phyloP scores from a whole-genome alignment of 192 early-diverging fungal species.

The Allomyces javanicus region DNA sequence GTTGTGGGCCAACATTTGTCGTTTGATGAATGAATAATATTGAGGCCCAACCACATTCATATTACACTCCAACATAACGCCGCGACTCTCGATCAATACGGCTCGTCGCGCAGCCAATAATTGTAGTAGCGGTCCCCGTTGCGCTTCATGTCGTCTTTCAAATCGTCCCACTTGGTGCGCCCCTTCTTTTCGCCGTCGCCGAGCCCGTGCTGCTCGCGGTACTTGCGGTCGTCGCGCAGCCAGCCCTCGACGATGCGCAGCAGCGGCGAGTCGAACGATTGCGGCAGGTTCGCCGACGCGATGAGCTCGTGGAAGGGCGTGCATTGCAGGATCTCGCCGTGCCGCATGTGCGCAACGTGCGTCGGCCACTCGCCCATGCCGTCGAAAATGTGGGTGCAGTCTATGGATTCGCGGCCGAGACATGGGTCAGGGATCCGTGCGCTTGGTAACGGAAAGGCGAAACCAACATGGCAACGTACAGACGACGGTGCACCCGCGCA shows the following conservation, averaged over 20 bases:
- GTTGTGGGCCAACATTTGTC: not conserved
- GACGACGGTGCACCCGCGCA: slow-evolving; percentile 39
- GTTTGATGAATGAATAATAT: not conserved
- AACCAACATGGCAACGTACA: not conserved
- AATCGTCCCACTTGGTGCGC: slow-evolving; percentile 21
- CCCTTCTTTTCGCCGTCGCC: slow-evolving; percentile 7
- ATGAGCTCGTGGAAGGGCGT: not conserved
- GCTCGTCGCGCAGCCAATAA: slow-evolving; percentile 12
- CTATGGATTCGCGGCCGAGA: slow-evolving; percentile 9
- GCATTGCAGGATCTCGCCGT: slow-evolving; percentile 26
- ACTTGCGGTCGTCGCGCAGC: slow-evolving; percentile 37
- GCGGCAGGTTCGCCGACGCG: not conserved
- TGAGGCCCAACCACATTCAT: too few species aligned
- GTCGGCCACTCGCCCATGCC: slow-evolving; percentile 51
- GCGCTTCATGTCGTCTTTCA: slow-evolving; percentile 19
- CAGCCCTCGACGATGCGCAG: slow-evolving; percentile 37
- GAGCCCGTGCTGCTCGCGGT: not conserved
- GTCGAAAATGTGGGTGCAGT: slow-evolving; percentile 73
- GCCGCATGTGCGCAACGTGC: slow-evolving; percentile 45
- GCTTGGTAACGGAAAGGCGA: too few species aligned
- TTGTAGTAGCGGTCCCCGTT: slow-evolving; percentile 27
- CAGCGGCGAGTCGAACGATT: slow-evolving; percentile 28
- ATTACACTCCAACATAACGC: too few species aligned
- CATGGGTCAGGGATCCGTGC: not conserved
- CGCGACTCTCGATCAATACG: not conserved